phyloP scores from a whole-genome alignment of 371 early-diverging fungal genomes.

The Mucor circinelloides region DNA sequence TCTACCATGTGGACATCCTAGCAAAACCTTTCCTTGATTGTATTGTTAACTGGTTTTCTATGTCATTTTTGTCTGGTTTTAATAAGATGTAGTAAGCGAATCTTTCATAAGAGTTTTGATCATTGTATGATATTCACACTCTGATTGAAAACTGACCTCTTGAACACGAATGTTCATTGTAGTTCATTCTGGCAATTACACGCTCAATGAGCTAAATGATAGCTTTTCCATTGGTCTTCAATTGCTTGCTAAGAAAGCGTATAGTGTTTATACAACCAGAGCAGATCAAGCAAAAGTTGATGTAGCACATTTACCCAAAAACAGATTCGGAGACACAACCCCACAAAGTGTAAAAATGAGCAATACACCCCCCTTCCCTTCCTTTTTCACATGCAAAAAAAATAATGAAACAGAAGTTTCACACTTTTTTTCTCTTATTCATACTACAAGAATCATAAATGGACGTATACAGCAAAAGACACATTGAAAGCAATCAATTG shows the following conservation, averaged over 20 bases:
- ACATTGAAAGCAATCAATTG: slow-evolving; percentile 23
- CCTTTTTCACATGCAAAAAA: neutral
- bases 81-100: too few species aligned
- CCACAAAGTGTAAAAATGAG: neutral
- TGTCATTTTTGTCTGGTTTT: too few species aligned
- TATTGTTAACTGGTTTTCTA: too few species aligned
- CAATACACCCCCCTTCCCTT: neutral
- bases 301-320: neutral
- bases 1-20: too few species aligned
- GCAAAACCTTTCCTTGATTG: too few species aligned
- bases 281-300: neutral
- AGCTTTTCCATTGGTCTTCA: too few species aligned
- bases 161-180: too few species aligned
- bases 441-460: neutral
- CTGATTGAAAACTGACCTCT: too few species aligned
- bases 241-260: neutral
- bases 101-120: too few species aligned
- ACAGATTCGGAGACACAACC: neutral
- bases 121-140: too few species aligned
- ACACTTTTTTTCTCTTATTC: neutral
- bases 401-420: neutral
- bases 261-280: neutral
- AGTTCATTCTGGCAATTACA: too few species aligned
- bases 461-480: slow-evolving; percentile 8
- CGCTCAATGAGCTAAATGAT: too few species aligned